phyloP scores from a whole-genome alignment of 306 rosid genomes.

The Lathyrus oleraceus region DNA sequence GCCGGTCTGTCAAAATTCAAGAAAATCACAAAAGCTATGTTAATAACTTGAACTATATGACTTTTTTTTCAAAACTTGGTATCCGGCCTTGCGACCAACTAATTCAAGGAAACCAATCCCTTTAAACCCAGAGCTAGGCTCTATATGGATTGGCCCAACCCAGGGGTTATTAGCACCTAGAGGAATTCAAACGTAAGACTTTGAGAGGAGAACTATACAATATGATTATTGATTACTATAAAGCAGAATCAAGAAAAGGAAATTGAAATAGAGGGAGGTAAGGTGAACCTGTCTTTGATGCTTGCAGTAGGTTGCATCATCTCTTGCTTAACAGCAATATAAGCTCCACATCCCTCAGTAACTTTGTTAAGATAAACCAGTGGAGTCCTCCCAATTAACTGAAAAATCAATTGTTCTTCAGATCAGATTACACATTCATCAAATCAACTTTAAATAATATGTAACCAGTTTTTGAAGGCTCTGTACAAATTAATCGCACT shows the following conservation, averaged over 20 bases:
- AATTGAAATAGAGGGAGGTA: not conserved
- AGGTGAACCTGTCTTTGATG: conserved; percentile 89
- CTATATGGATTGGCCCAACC: too few species aligned
- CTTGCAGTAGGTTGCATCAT: conserved; percentile 98
- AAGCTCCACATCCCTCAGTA: conserved; percentile 91
- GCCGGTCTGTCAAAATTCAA: conserved; percentile 40
- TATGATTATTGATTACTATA: too few species aligned
- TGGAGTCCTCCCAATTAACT: conserved; percentile 94
- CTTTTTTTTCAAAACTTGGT: too few species aligned
- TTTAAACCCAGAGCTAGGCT: too few species aligned
- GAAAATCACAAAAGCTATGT: conserved; percentile 14
- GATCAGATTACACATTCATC: not conserved
- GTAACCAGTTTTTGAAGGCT: too few species aligned
- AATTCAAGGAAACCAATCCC: too few species aligned
- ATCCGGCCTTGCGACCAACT: too few species aligned
- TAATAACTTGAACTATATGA: not conserved
- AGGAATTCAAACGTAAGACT: too few species aligned
- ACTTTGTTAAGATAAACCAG: conserved; percentile 91
- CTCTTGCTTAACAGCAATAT: conserved; percentile 94
- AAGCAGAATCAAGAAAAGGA: not conserved
- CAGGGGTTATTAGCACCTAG: too few species aligned
- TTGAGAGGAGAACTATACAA: too few species aligned
- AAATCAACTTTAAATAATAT: too few species aligned
- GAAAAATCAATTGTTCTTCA: conserved; percentile 35
- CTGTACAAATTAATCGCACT: too few species aligned